Evolutionary conservation across 2,329 filamentous ascomycete species (phyloP), one percentile per base, ranked within the genome.

Genomic region (Bimuria novae-zelandiae): DNA sequence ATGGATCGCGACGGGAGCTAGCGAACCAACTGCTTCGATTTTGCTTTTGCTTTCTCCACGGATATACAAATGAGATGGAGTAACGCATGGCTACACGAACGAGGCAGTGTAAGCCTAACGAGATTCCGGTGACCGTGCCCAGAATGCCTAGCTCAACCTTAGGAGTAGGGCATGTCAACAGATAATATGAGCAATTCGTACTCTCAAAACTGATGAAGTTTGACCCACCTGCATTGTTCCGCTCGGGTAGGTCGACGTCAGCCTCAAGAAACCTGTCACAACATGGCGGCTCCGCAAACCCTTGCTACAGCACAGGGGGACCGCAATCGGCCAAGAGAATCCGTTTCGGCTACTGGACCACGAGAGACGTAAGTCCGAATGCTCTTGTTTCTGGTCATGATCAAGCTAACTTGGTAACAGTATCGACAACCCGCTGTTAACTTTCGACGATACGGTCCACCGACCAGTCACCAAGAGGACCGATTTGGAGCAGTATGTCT

Each of bases 341-440:
- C 42, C 21, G 25, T 19, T 17, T 40, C 17, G 7, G 47, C 57
- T 25, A 51, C 57, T 19, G 54, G 53, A 12, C 41, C 55, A 30
- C 48, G 49, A 46, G 53, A 60, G 25, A 62, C 51, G 55, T 62
- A 47, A 21, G 43, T 22, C 10, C 11, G 10, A 39, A 39, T 11
- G n/a, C 2, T 11, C 7, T 22, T 21, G 17, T 39, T 4, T 2
- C n/a, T 19, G 25, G 8, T 36, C 14, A 44, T 37, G 3, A 27
- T 10, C 25, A 12, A 47, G 12, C 17, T n/a, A 12, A 30, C 14
- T 21, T 29, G 35, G 23, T 33, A 5, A n/a, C 27, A 63, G 58
- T 11, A 60, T 63, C 19, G 61, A 64, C 19, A 62, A 62, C 43
- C 61, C 59, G 1, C 55, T 64, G 8, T 40, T 64, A 35, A 64